A percentile compares a stretch with the other conserved stretches of the same genome.
Conservation (phyloP, 345 rosid genomes). For the Anastatica hierochuntica region DNA sequence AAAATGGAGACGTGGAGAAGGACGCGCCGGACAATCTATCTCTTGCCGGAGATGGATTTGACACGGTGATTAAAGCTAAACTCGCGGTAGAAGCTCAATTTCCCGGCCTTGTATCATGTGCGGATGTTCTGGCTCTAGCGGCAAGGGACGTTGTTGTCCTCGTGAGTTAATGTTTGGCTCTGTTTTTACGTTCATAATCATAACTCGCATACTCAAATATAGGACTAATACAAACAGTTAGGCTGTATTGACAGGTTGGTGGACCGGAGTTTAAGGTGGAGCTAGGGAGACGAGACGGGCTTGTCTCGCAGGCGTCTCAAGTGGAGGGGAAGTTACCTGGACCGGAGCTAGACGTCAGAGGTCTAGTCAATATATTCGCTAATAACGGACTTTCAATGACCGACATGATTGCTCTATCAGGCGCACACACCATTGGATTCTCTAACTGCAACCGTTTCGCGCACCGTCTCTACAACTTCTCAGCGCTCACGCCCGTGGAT, state of each 20-base stretch:
- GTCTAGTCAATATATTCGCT: slow-evolving; percentile 44
- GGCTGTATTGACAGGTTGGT: slow-evolving; percentile 41
- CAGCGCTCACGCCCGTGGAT: slow-evolving; percentile 42
- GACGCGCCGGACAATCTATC: slow-evolving; percentile 72
- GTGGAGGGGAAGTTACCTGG: slow-evolving; percentile 65
- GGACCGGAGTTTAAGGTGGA: slow-evolving; percentile 67
- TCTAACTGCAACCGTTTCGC: slow-evolving; percentile 70
- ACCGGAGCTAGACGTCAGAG: slow-evolving; percentile 38
- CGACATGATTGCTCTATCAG: slow-evolving; percentile 86
- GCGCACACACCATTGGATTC: slow-evolving; percentile 86
- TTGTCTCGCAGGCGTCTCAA: slow-evolving; percentile 45
- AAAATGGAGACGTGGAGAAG: slow-evolving; percentile 72
- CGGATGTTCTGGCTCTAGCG: slow-evolving; percentile 70
- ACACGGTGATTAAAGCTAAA: slow-evolving; percentile 65
- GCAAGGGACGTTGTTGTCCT: slow-evolving; percentile 72
- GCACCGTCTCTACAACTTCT: slow-evolving; percentile 53
- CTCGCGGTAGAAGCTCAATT: slow-evolving; percentile 56
- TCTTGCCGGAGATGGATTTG: slow-evolving; percentile 90
- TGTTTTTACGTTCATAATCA: neutral
- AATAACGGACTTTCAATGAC: slow-evolving; percentile 39
- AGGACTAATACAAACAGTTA: neutral
- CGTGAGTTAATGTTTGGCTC: slow-evolving; percentile 28
- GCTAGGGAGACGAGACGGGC: slow-evolving; percentile 77
- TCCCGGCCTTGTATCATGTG: slow-evolving; percentile 73
- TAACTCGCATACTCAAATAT: too few species aligned